Percentiles rank a stretch among this genome's conserved stretches.
phyloP scores from a whole-genome alignment of 768 basidiomycete genomes.

The Cystofilobasidium ferigula region DNA sequence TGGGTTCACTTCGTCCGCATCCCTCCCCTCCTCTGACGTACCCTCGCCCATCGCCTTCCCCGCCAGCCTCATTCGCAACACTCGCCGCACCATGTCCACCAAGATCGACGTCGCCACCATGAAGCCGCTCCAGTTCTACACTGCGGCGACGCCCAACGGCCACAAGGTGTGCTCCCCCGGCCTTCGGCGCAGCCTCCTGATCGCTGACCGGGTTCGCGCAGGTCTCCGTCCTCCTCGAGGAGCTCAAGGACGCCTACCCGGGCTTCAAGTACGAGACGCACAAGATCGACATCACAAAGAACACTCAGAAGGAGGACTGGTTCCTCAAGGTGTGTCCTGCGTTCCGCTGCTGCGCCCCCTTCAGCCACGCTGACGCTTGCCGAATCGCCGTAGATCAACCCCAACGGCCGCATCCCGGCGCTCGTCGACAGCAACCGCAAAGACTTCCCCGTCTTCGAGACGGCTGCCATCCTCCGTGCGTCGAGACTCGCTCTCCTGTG shows the following conservation, averaged over 20 bases:
- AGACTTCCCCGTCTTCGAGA: constrained; percentile 53
- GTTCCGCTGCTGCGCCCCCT: not conserved
- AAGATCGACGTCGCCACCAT: not conserved
- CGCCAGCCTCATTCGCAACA: not conserved
- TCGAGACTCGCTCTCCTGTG: constrained; percentile 48
- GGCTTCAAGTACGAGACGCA: constrained; percentile 36
- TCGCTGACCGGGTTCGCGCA: not conserved
- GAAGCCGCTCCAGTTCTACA: constrained; percentile 22
- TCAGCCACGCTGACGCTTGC: too few relatives aligned
- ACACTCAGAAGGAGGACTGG: constrained; percentile 71
- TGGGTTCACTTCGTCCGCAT: too few relatives aligned
- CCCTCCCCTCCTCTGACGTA: not conserved
- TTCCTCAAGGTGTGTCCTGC: constrained; percentile 48
- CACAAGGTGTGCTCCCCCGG: not conserved
- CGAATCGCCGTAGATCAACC: constrained; percentile 30
- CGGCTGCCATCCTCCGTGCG: constrained; percentile 55
- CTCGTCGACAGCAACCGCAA: constrained; percentile 53
- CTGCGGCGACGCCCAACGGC: constrained; percentile 12
- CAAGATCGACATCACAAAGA: constrained; percentile 51
- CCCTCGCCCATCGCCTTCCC: not conserved
- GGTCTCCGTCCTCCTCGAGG: constrained; percentile 40
- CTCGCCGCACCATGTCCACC: not conserved
- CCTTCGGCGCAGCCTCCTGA: not conserved
- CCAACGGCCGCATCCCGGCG: constrained; percentile 52
- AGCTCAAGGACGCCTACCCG: constrained; percentile 48